These are phyloP conservation scores for Mortierella sp. DNA, from an alignment of 371 early-diverging fungal species.

Conservation along the genomic window DNA sequence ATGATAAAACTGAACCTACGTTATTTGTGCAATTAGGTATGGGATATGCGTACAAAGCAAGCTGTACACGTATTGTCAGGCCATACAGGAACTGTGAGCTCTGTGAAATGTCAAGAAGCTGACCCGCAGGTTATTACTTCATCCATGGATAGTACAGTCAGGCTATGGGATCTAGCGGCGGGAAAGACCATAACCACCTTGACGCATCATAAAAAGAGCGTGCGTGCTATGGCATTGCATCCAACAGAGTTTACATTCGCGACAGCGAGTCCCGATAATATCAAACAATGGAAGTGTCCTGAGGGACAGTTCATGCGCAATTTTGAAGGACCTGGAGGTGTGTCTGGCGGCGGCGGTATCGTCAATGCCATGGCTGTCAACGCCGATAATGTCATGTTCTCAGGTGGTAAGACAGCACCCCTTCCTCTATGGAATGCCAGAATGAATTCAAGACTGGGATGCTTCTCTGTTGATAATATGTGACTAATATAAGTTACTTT, in stretches of 20 bases:
- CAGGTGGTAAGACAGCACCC: conserved; percentile 75
- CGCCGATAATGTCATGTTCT: conserved; percentile 92
- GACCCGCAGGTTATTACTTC: conserved; percentile 97
- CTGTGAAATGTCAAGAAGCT: conserved; percentile 91
- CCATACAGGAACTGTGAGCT: conserved; percentile 88
- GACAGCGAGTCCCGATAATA: conserved; percentile 92
- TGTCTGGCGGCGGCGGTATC: conserved; percentile 69
- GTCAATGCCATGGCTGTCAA: conserved; percentile 92
- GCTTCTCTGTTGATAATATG: not conserved
- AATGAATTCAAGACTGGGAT: not conserved
- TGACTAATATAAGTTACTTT: not conserved
- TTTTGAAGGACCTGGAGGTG: conserved; percentile 83
- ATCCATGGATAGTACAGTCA: conserved; percentile 93
- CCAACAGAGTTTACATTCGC: conserved; percentile 95
- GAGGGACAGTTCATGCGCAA: conserved; percentile 95
- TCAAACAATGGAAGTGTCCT: conserved; percentile 97
- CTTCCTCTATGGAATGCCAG: not conserved
- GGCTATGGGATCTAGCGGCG: conserved; percentile 96
- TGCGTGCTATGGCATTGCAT: conserved; percentile 91
- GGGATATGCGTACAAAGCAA: conserved; percentile 98
- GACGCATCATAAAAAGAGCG: conserved; percentile 98
- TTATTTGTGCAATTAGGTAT: conserved; percentile 66
- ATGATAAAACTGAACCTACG: conserved; percentile 1
- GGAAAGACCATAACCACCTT: conserved; percentile 94
- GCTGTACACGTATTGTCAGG: conserved; percentile 93